These are phyloP conservation scores for Rhynchospora tenuis DNA, from an alignment of 176 grass and related monocot genomes.

Conservation along the genomic window DNA sequence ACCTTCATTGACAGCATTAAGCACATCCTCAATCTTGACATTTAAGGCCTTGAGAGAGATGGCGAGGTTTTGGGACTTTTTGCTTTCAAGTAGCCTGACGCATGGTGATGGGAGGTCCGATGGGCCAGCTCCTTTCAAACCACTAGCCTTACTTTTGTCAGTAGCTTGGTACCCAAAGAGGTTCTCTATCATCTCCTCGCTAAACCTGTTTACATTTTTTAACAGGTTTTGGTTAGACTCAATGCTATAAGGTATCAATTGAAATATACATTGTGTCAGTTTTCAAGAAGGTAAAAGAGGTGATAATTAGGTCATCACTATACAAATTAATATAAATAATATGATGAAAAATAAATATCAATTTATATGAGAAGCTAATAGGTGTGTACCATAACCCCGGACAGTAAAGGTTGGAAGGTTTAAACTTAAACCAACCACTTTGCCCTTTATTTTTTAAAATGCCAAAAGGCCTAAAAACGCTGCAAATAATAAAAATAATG, in stretches of 20 bases:
- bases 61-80: conserved; percentile 79
- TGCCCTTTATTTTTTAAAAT: background rate
- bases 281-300: no score
- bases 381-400: no score
- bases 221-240: no score
- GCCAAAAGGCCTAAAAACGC: background rate
- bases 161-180: conserved; percentile 45
- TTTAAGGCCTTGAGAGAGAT: conserved; percentile 81
- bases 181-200: conserved; percentile 63
- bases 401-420: no score
- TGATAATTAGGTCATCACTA: no score
- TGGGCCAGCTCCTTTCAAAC: conserved; percentile 16
- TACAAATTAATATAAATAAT: no score
- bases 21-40: conserved; percentile 51
- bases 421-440: no score
- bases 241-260: background rate
- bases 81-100: conserved; percentile 63
- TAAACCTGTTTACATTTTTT: conserved; percentile 36
- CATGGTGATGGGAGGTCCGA: conserved; percentile 26
- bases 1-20: conserved; percentile 59
- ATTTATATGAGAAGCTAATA: no score
- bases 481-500: no score
- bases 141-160: conserved; percentile 33
- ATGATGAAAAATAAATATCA: no score
- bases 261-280: background rate